Percentiles rank a stretch among this genome's conserved stretches.
These are phyloP conservation scores for Phlegmacium glaucopus DNA, from an alignment of 768 basidiomycete species.

Conservation along the genomic window DNA sequence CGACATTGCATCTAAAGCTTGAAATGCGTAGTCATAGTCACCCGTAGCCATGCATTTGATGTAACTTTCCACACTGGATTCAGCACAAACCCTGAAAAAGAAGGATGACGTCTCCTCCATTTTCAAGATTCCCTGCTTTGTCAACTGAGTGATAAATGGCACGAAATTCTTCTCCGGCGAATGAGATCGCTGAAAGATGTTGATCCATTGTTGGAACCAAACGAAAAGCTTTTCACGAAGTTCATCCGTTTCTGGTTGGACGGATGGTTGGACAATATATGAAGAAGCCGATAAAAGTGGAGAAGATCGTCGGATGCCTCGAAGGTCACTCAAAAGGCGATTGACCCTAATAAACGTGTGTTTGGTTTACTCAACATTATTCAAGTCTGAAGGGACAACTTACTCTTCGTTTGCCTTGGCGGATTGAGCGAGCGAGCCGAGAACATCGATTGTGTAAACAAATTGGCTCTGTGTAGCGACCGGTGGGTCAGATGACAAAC, in stretches of 20 bases:
- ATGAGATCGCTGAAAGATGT: slow-evolving; percentile 86
- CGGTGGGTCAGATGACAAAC: slow-evolving; percentile 77
- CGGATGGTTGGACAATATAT: slow-evolving; percentile 27
- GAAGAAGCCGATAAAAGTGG: slow-evolving; percentile 17
- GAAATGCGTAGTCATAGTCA: slow-evolving; percentile 78
- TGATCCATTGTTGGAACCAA: slow-evolving; percentile 95
- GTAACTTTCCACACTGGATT: slow-evolving; percentile 90
- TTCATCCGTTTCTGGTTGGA: slow-evolving; percentile 70
- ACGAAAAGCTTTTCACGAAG: slow-evolving; percentile 70
- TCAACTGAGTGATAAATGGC: slow-evolving; percentile 94
- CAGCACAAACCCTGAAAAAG: slow-evolving; percentile 97
- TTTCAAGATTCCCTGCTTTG: slow-evolving; percentile 94
- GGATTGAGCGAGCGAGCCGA: slow-evolving; percentile 66
- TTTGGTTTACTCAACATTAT: slow-evolving; percentile 4
- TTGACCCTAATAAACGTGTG: slow-evolving; percentile 45
- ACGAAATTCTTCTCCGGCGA: slow-evolving; percentile 95
- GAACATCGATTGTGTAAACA: slow-evolving; percentile 73
- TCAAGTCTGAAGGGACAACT: slow-evolving; percentile 27
- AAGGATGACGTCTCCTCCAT: slow-evolving; percentile 95
- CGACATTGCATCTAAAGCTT: slow-evolving; percentile 93
- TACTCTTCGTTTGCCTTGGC: slow-evolving; percentile 87
- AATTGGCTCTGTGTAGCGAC: slow-evolving; percentile 80
- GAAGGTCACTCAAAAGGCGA: slow-evolving; percentile 78
- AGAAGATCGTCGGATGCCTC: slow-evolving; percentile 55
- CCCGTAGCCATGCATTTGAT: slow-evolving; percentile 68